phyloP scores from a whole-genome alignment of 1,139 yeast genomes.

The Protomyces macrosporus region DNA sequence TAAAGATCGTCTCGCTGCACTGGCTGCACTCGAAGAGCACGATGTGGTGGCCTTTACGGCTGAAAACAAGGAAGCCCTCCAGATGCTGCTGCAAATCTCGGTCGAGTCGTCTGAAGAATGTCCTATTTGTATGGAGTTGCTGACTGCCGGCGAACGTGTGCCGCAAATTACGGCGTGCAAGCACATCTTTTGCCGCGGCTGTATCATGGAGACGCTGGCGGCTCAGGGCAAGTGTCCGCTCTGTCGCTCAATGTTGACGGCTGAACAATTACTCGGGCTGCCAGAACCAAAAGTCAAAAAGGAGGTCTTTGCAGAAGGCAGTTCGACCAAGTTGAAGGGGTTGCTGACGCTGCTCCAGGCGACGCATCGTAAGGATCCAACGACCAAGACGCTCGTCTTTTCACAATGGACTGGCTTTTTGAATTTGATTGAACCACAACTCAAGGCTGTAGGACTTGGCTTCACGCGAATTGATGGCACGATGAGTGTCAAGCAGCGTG shows the following conservation, averaged over 20 bases:
- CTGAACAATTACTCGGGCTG: conserved; percentile 1
- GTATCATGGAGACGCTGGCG: conserved; percentile 24
- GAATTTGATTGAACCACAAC: conserved; percentile 58
- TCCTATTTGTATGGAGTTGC: conserved; percentile 30
- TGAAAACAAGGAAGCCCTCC: conserved; percentile 28
- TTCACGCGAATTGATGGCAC: conserved; percentile 44
- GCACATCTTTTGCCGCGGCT: conserved; percentile 29
- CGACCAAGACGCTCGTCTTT: conserved; percentile 60
- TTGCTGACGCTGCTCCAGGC: conserved; percentile 6
- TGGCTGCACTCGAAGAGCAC: conserved; percentile 14
- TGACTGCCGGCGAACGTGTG: conserved; percentile 11
- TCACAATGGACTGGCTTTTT: conserved; percentile 80
- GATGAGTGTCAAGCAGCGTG: conserved; percentile 27
- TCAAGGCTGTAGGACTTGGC: conserved; percentile 47
- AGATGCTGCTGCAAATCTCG: conserved; percentile 27
- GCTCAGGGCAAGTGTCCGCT: conserved; percentile 10
- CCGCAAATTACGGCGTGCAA: conserved; percentile 32
- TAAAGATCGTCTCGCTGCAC: conserved; percentile 19
- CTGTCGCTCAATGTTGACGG: conserved; percentile 5
- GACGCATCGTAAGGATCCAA: conserved; percentile 7
- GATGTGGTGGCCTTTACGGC: conserved; percentile 25
- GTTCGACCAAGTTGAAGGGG: conserved; percentile 12
- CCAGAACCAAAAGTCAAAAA: background rate
- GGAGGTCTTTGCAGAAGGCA: background rate
- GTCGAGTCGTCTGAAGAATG: conserved; percentile 30